Evolutionary conservation across 2,329 filamentous ascomycete genomes (phyloP).

Genomic region (Lasiodiplodia sp.): DNA sequence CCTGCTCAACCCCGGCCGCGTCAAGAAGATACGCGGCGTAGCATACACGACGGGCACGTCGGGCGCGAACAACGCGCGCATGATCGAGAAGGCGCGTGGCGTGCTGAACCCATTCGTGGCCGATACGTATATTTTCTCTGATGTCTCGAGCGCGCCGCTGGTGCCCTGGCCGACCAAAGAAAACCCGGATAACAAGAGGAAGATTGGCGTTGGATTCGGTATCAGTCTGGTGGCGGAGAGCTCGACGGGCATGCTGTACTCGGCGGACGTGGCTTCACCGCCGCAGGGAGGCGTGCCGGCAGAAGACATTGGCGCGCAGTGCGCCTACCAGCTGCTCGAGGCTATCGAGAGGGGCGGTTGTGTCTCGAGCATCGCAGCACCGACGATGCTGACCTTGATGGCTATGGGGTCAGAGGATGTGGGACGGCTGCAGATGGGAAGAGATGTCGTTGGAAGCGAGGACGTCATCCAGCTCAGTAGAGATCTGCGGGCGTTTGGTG

Average conservation of each 20-base stretch:
- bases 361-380: constrained; percentile 73
- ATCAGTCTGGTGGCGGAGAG: constrained; percentile 90
- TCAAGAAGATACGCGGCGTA: constrained; percentile 89
- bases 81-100: constrained; percentile 90
- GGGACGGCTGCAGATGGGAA: constrained; percentile 81
- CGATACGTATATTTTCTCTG: constrained; percentile 88
- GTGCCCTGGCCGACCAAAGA: constrained; percentile 75
- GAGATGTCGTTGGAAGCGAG: constrained; percentile 81
- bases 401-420: constrained; percentile 98
- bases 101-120: constrained; percentile 85
- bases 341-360: constrained; percentile 83
- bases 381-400: constrained; percentile 86
- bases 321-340: constrained; percentile 89
- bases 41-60: constrained; percentile 93
- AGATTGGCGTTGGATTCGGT: constrained; percentile 88
- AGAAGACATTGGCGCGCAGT: constrained; percentile 88
- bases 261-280: constrained; percentile 79
- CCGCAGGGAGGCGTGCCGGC: constrained; percentile 82
- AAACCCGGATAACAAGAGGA: constrained; percentile 59
- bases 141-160: constrained; percentile 67
- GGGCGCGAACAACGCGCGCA: constrained; percentile 89
- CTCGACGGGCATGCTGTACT: constrained; percentile 85
- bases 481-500: constrained; percentile 87
- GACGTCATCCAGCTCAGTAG: constrained; percentile 80
- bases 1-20: constrained; percentile 79